Evolutionary conservation across 352 stramenopile genomes (phyloP), one percentile per base, ranked within the genome.

Genomic region (Globisporangium spiculum): DNA sequence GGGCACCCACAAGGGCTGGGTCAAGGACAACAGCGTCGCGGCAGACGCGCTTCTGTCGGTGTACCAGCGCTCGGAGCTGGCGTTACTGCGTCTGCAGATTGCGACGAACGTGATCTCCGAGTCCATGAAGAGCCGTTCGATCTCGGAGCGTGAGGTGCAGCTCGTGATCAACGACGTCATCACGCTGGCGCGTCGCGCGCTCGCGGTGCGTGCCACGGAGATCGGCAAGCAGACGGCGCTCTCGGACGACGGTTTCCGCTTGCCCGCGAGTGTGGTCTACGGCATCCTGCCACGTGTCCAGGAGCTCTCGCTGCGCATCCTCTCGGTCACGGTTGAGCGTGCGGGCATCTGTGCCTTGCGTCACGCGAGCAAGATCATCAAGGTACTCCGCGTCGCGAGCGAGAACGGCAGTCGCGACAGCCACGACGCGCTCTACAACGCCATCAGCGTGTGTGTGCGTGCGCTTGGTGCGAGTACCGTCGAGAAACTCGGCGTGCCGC

Each of bases 151-250:
- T 57, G 88, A 96, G 48, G 82, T 88, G 61, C 83, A 92, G 69
- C 72, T 88, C 41, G 72, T 96, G 30, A 41, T 92, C 2, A 62
- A 60, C 12, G 81, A 92, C 9, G 54, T 92, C 24, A 59, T 94
- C 46, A 60, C 73, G 20, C 76, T 93, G 26, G 72, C 78, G 56
- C 84, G 84, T 7, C 84, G 88, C 20, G 78, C 88, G 5, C 72
- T 96, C 60, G 76, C 71, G 3, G 72, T 93, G 38, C 83, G 81
- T 22, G 88, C 82, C 8, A 76, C 89, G 24, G 84, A 93, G 46
- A 79, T 94, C 54, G 88, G 88, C 55, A 93, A 93, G 75, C 86
- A 94, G 63, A 92, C 81, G 10, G 86, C 83, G 20, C 76, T 94
- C 26, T 96, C 88, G 5, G 83, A 92, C 24, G 86, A 96, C 71